Evolutionary conservation across 306 rosid species (phyloP).

Genomic region (Geum urbanum): DNA sequence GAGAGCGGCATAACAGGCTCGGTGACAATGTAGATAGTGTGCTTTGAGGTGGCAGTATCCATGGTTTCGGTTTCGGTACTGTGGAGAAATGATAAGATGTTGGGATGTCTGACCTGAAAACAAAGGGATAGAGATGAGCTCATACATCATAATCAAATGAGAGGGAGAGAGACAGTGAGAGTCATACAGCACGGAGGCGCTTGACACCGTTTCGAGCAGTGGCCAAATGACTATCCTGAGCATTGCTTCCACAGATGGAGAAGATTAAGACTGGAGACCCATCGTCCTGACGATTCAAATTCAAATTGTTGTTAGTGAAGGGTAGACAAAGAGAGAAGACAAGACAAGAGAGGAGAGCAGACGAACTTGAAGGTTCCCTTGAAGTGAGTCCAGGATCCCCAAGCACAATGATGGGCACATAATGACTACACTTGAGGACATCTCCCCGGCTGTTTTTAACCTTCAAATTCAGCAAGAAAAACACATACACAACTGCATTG

Average conservation of each 20-base stretch:
- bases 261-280: conserved; percentile 37
- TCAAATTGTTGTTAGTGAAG: not conserved
- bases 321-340: not conserved
- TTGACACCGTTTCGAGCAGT: conserved; percentile 96
- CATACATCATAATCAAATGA: not conserved
- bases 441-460: conserved; percentile 78
- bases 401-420: conserved; percentile 68
- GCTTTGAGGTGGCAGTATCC: conserved; percentile 33
- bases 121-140: too few relatives aligned
- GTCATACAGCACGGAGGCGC: conserved; percentile 75
- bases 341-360: not conserved
- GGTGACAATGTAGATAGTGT: conserved; percentile 77
- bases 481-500: not conserved
- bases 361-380: conserved; percentile 82
- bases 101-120: too few relatives aligned
- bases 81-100: conserved; percentile 67
- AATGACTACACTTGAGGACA: conserved; percentile 88
- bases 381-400: conserved; percentile 97
- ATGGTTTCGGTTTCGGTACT: conserved; percentile 73
- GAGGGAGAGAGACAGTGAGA: not conserved
- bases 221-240: conserved; percentile 86
- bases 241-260: conserved; percentile 75
- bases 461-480: conserved; percentile 27
- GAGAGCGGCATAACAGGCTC: conserved; percentile 90
- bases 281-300: conserved; percentile 55